Conservation (phyloP, 2,329 filamentous ascomycete genomes). For the Hypoxylon sp. region DNA sequence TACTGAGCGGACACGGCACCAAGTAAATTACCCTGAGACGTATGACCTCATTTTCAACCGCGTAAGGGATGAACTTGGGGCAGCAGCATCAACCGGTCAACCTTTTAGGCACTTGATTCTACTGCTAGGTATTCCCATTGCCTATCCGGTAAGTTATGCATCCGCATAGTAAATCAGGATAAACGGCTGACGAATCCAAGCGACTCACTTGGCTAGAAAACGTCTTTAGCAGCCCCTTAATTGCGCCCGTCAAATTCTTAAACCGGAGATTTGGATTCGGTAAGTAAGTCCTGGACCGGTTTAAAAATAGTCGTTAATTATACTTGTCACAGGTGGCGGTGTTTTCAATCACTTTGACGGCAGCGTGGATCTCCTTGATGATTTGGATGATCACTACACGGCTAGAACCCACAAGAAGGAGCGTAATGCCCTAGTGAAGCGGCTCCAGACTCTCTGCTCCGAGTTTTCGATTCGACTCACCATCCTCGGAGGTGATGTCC, state of each 20-base stretch:
- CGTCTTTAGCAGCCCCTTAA: slow-evolving; percentile 85
- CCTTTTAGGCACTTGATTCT: slow-evolving; percentile 91
- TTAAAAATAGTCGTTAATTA: slow-evolving; percentile 6
- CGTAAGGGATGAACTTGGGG: slow-evolving; percentile 78
- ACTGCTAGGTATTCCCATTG: slow-evolving; percentile 87
- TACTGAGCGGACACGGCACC: slow-evolving; percentile 92
- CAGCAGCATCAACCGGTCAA: slow-evolving; percentile 73
- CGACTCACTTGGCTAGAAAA: slow-evolving; percentile 98
- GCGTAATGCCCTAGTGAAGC: slow-evolving; percentile 80
- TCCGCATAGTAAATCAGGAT: slow-evolving; percentile 55
- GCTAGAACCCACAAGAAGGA: slow-evolving; percentile 92
- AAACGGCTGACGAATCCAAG: slow-evolving; percentile 52
- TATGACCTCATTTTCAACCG: slow-evolving; percentile 87
- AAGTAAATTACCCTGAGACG: slow-evolving; percentile 94
- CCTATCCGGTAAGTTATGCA: slow-evolving; percentile 74
- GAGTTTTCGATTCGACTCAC: slow-evolving; percentile 91
- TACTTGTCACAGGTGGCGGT: slow-evolving; percentile 68
- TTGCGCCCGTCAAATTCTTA: slow-evolving; percentile 88
- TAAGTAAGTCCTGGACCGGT: slow-evolving; percentile 45
- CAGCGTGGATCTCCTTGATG: slow-evolving; percentile 90
- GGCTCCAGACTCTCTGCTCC: slow-evolving; percentile 84
- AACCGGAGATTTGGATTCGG: slow-evolving; percentile 89
- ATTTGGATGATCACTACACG: slow-evolving; percentile 96
- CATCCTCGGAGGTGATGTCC: slow-evolving; percentile 93
- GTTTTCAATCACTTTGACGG: slow-evolving; percentile 97